phyloP scores from a whole-genome alignment of 2,329 filamentous ascomycete species.

The Cytospora leucostoma region DNA sequence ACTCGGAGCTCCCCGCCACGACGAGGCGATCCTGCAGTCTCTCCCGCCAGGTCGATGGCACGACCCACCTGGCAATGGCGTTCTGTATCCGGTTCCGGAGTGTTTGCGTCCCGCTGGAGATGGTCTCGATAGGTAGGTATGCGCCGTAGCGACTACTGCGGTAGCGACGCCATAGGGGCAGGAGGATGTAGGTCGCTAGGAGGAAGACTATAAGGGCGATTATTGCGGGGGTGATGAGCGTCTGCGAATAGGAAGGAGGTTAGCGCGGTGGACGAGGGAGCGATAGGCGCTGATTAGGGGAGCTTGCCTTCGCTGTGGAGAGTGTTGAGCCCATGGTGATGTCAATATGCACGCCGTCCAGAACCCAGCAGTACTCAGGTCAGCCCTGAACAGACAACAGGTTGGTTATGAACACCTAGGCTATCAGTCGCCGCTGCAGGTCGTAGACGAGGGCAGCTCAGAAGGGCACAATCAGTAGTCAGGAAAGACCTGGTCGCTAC shows the following conservation, averaged over 20 bases:
- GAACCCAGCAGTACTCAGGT: not conserved
- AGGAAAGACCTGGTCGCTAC: not conserved
- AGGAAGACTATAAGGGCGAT: conserved; percentile 72
- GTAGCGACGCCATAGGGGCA: conserved; percentile 71
- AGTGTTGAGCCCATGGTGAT: conserved; percentile 40
- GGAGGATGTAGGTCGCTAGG: conserved; percentile 61
- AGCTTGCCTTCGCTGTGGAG: conserved; percentile 30
- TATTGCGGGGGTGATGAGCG: conserved; percentile 67
- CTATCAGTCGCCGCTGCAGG: not conserved
- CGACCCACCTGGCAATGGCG: conserved; percentile 42
- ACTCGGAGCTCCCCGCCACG: conserved; percentile 41
- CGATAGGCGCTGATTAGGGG: not conserved
- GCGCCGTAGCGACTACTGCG: conserved; percentile 67
- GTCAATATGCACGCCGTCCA: not conserved
- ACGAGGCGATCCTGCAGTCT: conserved; percentile 43
- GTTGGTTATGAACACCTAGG: not conserved
- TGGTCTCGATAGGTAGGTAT: conserved; percentile 69
- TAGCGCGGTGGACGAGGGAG: not conserved
- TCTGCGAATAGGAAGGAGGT: conserved; percentile 47
- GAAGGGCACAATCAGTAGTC: not conserved
- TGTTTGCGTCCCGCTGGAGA: conserved; percentile 58
- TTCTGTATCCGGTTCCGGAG: conserved; percentile 54
- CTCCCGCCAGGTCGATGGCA: conserved; percentile 51
- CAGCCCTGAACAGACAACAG: not conserved
- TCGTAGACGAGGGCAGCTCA: not conserved